Percentiles rank a stretch among this genome's conserved stretches.
These are phyloP conservation scores for Corymbia citriodora DNA, from an alignment of 441 rosid species.

Conservation along the genomic window DNA sequence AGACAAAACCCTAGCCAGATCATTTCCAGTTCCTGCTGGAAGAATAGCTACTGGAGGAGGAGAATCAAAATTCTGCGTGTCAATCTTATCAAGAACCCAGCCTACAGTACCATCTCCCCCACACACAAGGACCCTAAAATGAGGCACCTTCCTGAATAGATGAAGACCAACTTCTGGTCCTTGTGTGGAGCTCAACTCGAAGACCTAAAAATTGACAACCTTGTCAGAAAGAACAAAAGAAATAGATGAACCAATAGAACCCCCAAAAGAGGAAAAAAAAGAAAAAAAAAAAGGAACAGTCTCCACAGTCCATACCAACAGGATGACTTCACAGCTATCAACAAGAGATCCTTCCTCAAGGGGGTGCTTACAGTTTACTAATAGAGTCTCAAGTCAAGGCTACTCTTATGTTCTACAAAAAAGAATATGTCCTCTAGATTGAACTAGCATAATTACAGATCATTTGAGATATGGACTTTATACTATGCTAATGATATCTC, in stretches of 20 bases:
- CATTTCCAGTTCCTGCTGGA: slow-evolving; percentile 99
- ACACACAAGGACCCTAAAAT: slow-evolving; percentile 92
- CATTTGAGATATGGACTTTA: neutral
- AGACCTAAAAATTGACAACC: slow-evolving; percentile 40
- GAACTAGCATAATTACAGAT: neutral
- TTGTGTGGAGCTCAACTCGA: slow-evolving; percentile 78
- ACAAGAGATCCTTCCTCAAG: neutral
- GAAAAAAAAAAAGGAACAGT: neutral
- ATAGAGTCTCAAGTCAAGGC: neutral
- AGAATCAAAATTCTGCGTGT: slow-evolving; percentile 86
- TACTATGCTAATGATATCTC: neutral
- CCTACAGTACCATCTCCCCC: slow-evolving; percentile 99
- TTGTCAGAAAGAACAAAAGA: neutral
- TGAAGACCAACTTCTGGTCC: slow-evolving; percentile 94
- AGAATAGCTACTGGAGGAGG: slow-evolving; percentile 99
- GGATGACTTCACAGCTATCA: neutral
- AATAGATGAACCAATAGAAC: neutral
- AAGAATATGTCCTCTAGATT: neutral
- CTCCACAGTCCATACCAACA: neutral
- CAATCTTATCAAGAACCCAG: slow-evolving; percentile 92
- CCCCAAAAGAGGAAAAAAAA: neutral
- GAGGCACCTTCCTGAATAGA: slow-evolving; percentile 90
- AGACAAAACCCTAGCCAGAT: slow-evolving; percentile 84
- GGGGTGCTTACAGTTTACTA: neutral
- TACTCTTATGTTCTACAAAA: neutral